Base-by-base conservation (phyloP, 2,329 filamentous ascomycete genomes). In the Apiospora arundinis region DNA sequence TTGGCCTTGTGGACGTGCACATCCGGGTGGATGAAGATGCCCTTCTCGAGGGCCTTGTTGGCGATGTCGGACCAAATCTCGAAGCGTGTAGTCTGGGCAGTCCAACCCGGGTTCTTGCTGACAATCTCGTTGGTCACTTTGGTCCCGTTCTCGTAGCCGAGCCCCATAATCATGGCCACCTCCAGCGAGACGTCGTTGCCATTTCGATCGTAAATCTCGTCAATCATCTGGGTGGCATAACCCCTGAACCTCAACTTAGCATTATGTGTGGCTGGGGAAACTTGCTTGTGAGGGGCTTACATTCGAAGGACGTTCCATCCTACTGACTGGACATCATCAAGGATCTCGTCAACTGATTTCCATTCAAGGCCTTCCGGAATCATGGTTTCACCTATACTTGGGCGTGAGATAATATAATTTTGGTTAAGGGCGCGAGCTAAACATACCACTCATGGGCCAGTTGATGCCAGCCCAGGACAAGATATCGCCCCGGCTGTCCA, bases 281-380 rank as follows among this genome's bases (percentile, higher is more conserved):
- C 14, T 37, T 9, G 21, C 6, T 46, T 14, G 40, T 28, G 14
- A 28, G 32, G 23, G 4, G 60, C 77, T 76, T 67, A 80, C 75
- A 90, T 82, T 25, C 87, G 85, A 32, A 89, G 84, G n/a, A 84
- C 85, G 75, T 90, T 89, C 77, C 88, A 86, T 1, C 86, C 87
- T 11, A 88, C 80, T 52, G 83, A 82, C 37, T 83, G 84, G 68
- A 88, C 82, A 75, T 84, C 82, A 56, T 84, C 79, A 3, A 88
- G 81, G 49, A 89, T 88, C 1, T 82, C 81, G 4, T 82, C 81
- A 16, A 86, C 82, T 0, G 86, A 88, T 56, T 82, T 81, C 80
- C 87, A 87, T 74, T 89, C 87, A 5, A 89, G 80, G 12, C 87
- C 87, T 76, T 89, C 87, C 0, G 87, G 87, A 1, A 89, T 81